phyloP scores from a whole-genome alignment of 352 stramenopile species.

The Halophytophthora batemanensis region DNA sequence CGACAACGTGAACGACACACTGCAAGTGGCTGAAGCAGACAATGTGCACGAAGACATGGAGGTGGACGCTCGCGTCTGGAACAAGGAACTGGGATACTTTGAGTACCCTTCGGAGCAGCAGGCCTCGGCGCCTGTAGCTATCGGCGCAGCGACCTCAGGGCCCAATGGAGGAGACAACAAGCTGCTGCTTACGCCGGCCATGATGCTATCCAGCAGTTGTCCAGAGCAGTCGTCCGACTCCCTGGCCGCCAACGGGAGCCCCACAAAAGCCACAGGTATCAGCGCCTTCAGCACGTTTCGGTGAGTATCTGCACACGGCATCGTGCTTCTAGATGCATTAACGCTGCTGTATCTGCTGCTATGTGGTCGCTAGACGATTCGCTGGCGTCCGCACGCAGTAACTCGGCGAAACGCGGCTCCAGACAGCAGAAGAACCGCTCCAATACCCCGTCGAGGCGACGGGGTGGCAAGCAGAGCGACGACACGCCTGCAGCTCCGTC shows the following conservation, averaged over 20 bases:
- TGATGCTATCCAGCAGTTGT: conserved; percentile 71
- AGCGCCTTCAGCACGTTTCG: conserved; percentile 10
- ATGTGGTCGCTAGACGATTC: conserved; percentile 20
- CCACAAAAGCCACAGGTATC: conserved; percentile 21
- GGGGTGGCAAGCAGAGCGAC: conserved; percentile 40
- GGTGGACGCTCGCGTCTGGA: conserved; percentile 81
- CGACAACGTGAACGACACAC: conserved; percentile 70
- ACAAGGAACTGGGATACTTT: conserved; percentile 81
- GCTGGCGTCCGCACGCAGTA: conserved; percentile 28
- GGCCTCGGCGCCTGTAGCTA: conserved; percentile 9
- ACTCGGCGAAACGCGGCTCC: conserved; percentile 45
- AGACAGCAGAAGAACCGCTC: conserved; percentile 39
- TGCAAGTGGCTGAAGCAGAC: conserved; percentile 35
- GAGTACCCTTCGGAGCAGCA: conserved; percentile 64
- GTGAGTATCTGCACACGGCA: background rate
- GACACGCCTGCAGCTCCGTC: conserved; percentile 10
- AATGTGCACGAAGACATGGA: conserved; percentile 56
- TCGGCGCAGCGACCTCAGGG: conserved; percentile 12
- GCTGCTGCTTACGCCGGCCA: conserved; percentile 59
- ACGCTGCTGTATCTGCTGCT: conserved; percentile 7
- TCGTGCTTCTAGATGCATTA: conserved; percentile 15
- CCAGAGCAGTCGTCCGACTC: conserved; percentile 33
- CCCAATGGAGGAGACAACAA: conserved; percentile 25
- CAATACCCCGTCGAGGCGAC: conserved; percentile 34
- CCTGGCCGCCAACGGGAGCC: conserved; percentile 16